phyloP scores from a whole-genome alignment of 352 stramenopile genomes.

The Aphanomyces astaci region DNA sequence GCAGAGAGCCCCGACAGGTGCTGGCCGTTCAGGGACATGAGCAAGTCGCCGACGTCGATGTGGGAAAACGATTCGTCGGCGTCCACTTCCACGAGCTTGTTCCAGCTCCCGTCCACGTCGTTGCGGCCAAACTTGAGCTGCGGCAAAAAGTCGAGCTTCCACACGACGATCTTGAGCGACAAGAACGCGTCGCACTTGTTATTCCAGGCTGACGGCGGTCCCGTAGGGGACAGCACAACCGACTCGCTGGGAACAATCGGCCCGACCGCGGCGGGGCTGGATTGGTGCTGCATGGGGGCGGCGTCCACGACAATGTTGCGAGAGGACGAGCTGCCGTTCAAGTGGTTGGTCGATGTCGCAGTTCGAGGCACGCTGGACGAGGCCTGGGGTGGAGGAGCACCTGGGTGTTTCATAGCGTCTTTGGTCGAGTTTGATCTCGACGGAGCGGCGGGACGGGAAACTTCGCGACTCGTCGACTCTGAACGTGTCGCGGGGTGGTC shows the following conservation, averaged over 20 bases:
- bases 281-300: not conserved
- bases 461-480: no score
- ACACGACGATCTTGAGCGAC: constrained; percentile 71
- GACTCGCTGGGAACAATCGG: not conserved
- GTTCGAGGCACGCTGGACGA: not conserved
- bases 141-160: constrained; percentile 82
- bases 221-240: not conserved
- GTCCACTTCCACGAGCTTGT: constrained; percentile 57
- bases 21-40: constrained; percentile 71
- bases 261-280: not conserved
- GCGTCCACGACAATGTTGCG: constrained; percentile 15
- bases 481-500: no score
- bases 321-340: not conserved
- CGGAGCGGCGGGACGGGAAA: not conserved
- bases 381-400: not conserved
- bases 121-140: constrained; percentile 47
- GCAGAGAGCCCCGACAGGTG: constrained; percentile 51
- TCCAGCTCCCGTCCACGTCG: constrained; percentile 43
- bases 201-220: constrained; percentile 79
- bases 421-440: not conserved
- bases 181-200: constrained; percentile 68
- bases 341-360: not conserved
- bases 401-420: no score
- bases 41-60: constrained; percentile 52
- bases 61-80: constrained; percentile 75